Evolutionary conservation across 2,329 filamentous ascomycete species (phyloP).

Genomic region (Pseudohalonectria lignicola): DNA sequence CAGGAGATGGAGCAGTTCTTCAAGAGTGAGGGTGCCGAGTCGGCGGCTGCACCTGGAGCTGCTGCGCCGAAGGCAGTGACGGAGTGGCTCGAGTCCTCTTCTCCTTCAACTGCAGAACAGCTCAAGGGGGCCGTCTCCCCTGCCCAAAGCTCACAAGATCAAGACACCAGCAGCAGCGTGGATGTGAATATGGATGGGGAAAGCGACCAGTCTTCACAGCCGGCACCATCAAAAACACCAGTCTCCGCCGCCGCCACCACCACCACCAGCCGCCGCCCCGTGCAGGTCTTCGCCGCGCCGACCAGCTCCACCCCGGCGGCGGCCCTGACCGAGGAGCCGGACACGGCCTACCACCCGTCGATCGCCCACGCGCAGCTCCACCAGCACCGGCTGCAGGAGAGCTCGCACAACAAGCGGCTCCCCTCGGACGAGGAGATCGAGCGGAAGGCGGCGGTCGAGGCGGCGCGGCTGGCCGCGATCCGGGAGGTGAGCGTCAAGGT

Average conservation of each 20-base stretch:
- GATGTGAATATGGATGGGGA: constrained; percentile 1
- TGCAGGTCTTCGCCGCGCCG: constrained; percentile 71
- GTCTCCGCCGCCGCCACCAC: background rate
- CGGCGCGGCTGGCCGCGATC: constrained; percentile 54
- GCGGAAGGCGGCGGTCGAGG: constrained; percentile 54
- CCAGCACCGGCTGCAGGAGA: constrained; percentile 54
- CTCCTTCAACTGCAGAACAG: too few species aligned
- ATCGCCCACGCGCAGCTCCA: constrained; percentile 66
- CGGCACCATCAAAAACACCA: constrained; percentile 11
- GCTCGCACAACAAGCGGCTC: constrained; percentile 63
- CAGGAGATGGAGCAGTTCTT: constrained; percentile 69
- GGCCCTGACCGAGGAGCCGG: constrained; percentile 54
- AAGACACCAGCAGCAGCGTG: background rate
- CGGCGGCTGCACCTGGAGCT: too few species aligned
- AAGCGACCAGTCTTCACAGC: constrained; percentile 1
- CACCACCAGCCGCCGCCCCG: constrained; percentile 28
- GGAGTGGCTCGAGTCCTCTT: background rate
- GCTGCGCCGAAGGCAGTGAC: constrained; percentile 3
- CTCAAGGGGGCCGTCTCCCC: background rate
- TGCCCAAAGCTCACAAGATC: background rate
- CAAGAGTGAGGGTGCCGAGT: constrained; percentile 15
- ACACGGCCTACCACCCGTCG: constrained; percentile 66
- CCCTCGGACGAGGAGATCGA: constrained; percentile 74
- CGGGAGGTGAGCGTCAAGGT: constrained; percentile 65
- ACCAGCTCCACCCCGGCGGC: constrained; percentile 64